These are phyloP conservation scores for Pugionium dolabratum DNA, from an alignment of 345 rosid genomes.

Conservation along the genomic window DNA sequence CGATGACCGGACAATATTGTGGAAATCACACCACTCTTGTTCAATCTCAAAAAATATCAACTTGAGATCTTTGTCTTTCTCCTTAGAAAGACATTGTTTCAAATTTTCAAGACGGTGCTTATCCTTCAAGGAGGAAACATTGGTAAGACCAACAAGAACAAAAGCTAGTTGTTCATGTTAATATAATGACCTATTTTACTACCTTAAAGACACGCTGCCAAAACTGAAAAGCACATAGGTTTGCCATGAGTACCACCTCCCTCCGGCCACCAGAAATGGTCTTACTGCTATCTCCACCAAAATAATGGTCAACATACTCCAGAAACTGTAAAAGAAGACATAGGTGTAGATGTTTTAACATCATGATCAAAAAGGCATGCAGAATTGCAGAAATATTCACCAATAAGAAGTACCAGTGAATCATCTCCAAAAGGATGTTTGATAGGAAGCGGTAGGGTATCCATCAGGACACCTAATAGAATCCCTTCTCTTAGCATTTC, in stretches of 20 bases:
- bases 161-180: slow-evolving; percentile 1
- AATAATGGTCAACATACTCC: slow-evolving; percentile 53
- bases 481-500: slow-evolving; percentile 90
- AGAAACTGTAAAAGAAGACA: slow-evolving; percentile 56
- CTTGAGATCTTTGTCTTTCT: slow-evolving; percentile 44
- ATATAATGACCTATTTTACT: slow-evolving; percentile 23
- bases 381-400: slow-evolving; percentile 23
- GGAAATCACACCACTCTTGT: slow-evolving; percentile 89
- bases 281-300: slow-evolving; percentile 48
- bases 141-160: slow-evolving; percentile 28
- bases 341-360: slow-evolving; percentile 24
- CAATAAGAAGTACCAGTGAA: slow-evolving; percentile 54
- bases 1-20: slow-evolving; percentile 71
- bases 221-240: slow-evolving; percentile 78
- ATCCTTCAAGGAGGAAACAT: slow-evolving; percentile 55
- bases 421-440: slow-evolving; percentile 82
- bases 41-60: slow-evolving; percentile 54
- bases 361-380: slow-evolving; percentile 26
- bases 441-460: slow-evolving; percentile 78
- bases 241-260: slow-evolving; percentile 65
- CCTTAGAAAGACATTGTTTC: slow-evolving; percentile 47
- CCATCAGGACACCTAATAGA: slow-evolving; percentile 81
- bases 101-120: slow-evolving; percentile 69
- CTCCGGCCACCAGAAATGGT: slow-evolving; percentile 53
- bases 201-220: slow-evolving; percentile 90